Base-by-base conservation (phyloP, 139 green algal genomes). In the Chlorella sp. region DNA sequence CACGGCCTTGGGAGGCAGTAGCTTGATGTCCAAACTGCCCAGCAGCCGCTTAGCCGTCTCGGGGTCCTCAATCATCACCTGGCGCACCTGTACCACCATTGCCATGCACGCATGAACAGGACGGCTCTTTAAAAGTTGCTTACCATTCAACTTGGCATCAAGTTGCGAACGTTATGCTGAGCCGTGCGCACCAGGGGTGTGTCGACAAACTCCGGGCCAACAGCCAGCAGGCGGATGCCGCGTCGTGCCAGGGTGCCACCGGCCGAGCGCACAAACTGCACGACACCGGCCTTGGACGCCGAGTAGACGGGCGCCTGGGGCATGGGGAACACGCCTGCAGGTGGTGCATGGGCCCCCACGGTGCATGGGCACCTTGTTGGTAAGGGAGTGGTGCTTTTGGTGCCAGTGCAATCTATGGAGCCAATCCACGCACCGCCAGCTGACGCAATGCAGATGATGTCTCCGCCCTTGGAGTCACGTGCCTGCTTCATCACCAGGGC, bases 121-220 rank as follows among this genome's bases (percentile, higher is more conserved):
- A n/a, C n/a, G n/a, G n/a, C n/a, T n/a, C n/a, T n/a, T n/a, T n/a
- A n/a, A n/a, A n/a, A n/a, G n/a, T n/a, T n/a, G n/a, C n/a, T n/a
- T n/a, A n/a, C n/a, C n/a, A n/a, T n/a, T n/a, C n/a, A n/a, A n/a
- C n/a, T n/a, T n/a, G n/a, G n/a, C n/a, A n/a, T 55, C 42, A 55
- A 55, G 42, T 55, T n/a, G n/a, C n/a, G n/a, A n/a, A n/a, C n/a
- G n/a, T n/a, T n/a, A n/a, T n/a, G n/a, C n/a, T n/a, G n/a, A n/a
- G 42, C 10, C 5, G 62, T 29, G 1, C 71, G 23, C 17, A 92
- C 88, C 77, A 94, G 59, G 1, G 86, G 77, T 3, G 89, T 94
- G 80, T 92, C 85, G 0, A 92, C 85, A 59, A 83, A 89, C 74
- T 90, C 78, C 0, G 88, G 90, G 71, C 89, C 94, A 33, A 94